These are phyloP conservation scores for Ceratobasidium sp. DNA, from an alignment of 1,284 basidiomycete species.

Conservation along the genomic window DNA sequence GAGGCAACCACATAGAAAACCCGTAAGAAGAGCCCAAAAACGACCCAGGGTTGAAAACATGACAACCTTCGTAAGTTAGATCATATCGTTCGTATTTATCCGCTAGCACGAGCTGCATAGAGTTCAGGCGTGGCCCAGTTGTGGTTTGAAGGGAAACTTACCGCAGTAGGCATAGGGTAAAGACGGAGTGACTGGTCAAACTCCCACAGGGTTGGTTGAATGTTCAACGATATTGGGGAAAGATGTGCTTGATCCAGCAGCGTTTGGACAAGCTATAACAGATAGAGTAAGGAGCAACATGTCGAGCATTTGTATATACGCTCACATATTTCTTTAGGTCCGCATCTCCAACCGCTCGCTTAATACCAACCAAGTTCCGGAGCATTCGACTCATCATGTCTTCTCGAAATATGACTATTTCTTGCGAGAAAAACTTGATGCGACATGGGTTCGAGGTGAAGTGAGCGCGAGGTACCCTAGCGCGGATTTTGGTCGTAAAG, in stretches of 20 bases:
- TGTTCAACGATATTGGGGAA: slow-evolving; percentile 83
- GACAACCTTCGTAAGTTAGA: slow-evolving; percentile 97
- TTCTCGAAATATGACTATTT: slow-evolving; percentile 94
- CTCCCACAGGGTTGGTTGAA: slow-evolving; percentile 91
- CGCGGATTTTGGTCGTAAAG: slow-evolving; percentile 76
- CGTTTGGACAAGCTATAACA: slow-evolving; percentile 86
- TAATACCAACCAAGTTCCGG: slow-evolving; percentile 89
- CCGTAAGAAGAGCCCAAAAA: slow-evolving; percentile 83
- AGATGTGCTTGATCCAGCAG: slow-evolving; percentile 94
- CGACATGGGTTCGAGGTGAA: slow-evolving; percentile 95
- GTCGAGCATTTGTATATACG: slow-evolving; percentile 20
- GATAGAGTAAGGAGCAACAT: slow-evolving; percentile 9
- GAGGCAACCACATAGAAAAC: slow-evolving; percentile 91
- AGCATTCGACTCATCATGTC: slow-evolving; percentile 96
- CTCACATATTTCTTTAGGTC: slow-evolving; percentile 90
- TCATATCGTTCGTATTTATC: slow-evolving; percentile 98
- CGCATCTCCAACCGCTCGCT: slow-evolving; percentile 76
- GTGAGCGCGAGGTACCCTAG: slow-evolving; percentile 80
- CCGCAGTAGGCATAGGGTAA: slow-evolving; percentile 94
- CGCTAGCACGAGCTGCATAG: slow-evolving; percentile 85
- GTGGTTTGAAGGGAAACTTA: slow-evolving; percentile 61
- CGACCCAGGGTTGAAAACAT: slow-evolving; percentile 97
- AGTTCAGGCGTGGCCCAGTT: slow-evolving; percentile 32
- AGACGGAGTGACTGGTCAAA: slow-evolving; percentile 93
- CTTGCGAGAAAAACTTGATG: slow-evolving; percentile 95